Conservation (phyloP, 176 grass and related monocot species). For the Eragrostis nindensis region DNA sequence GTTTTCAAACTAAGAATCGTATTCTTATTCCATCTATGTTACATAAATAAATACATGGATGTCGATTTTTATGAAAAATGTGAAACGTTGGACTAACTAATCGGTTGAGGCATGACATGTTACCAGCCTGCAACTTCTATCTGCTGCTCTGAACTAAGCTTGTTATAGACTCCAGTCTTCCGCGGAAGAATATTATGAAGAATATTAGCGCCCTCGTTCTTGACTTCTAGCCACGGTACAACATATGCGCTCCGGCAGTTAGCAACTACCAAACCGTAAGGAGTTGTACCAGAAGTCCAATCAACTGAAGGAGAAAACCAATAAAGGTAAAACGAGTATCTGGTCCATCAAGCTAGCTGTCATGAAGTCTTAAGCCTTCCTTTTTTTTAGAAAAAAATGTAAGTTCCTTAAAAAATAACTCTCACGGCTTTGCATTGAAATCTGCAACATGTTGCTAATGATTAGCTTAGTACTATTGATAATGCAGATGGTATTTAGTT, state of each 20-base stretch:
- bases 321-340: no score
- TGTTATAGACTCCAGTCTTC: no score
- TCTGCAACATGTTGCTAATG: no score
- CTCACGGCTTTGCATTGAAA: no score
- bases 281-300: neutral
- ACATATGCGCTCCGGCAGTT: neutral
- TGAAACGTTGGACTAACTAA: neutral
- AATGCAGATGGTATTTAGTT: neutral
- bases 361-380: no score
- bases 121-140: no score
- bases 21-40: no score
- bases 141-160: neutral
- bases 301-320: neutral
- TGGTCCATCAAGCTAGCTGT: no score
- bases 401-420: no score
- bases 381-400: no score
- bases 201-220: neutral
- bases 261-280: neutral
- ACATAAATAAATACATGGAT: neutral
- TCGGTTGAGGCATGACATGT: neutral
- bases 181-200: neutral
- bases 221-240: neutral
- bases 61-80: neutral
- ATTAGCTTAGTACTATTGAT: neutral
- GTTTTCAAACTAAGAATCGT: no score